These are phyloP conservation scores for Warburgia ugandensis DNA, from an alignment of 164 flowering plant genomes.

Conservation along the genomic window DNA sequence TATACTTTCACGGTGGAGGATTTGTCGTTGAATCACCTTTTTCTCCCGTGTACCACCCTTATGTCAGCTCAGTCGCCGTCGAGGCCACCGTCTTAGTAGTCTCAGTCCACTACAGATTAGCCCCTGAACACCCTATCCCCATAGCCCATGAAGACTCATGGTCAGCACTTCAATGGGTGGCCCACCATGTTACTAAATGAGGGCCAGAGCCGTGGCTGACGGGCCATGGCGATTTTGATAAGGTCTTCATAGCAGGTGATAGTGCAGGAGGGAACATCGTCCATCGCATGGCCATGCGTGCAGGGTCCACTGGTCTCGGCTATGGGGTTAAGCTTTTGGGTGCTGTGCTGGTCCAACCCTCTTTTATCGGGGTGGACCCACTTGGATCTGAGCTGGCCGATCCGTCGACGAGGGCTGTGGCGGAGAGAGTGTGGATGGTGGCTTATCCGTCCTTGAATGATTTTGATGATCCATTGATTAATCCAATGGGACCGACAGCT, in stretches of 20 bases:
- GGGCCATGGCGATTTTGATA: slow-evolving; percentile 29
- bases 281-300: slow-evolving; percentile 25
- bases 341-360: slow-evolving; percentile 5
- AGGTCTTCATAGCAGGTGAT: slow-evolving; percentile 49
- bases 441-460: slow-evolving; percentile 7
- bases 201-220: slow-evolving; percentile 36
- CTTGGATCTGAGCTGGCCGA: neutral
- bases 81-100: slow-evolving; percentile 25
- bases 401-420: neutral
- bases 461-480: slow-evolving; percentile 2
- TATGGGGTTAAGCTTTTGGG: slow-evolving; percentile 6
- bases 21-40: slow-evolving; percentile 40
- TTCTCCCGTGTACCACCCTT: slow-evolving; percentile 21
- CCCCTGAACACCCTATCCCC: slow-evolving; percentile 41
- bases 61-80: slow-evolving; percentile 22
- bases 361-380: slow-evolving; percentile 3
- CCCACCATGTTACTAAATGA: slow-evolving; percentile 18
- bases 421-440: slow-evolving; percentile 3
- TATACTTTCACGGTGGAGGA: slow-evolving; percentile 57
- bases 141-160: slow-evolving; percentile 42
- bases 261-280: slow-evolving; percentile 53
- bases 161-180: slow-evolving; percentile 48
- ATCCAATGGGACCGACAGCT: slow-evolving; percentile 2
- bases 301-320: slow-evolving; percentile 11
- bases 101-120: slow-evolving; percentile 52